Evolutionary conservation across 169 alveolate species (phyloP).

Genomic region (Babesia ovata): DNA sequence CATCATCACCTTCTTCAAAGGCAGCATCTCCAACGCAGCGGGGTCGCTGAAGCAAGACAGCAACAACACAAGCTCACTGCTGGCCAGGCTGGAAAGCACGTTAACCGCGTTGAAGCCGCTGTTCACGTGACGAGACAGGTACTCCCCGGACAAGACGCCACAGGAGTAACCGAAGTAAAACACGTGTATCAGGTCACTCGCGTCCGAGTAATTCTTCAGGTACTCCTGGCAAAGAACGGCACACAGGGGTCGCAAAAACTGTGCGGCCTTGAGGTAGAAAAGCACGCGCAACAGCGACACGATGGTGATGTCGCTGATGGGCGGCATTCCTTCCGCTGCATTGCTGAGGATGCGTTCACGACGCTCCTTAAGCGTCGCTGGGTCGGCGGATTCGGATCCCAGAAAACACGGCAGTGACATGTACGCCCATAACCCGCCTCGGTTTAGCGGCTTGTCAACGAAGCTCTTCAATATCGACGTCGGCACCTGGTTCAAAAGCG

Average conservation of each 20-base stretch:
- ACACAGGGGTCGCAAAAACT: slow-evolving; percentile 22
- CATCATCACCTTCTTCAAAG: slow-evolving; percentile 32
- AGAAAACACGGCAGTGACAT: slow-evolving; percentile 46
- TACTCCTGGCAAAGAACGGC: slow-evolving; percentile 43
- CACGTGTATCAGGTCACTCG: slow-evolving; percentile 9
- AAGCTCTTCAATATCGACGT: slow-evolving; percentile 33
- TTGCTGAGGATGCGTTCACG: background rate
- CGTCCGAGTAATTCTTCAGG: slow-evolving; percentile 24
- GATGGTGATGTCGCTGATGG: slow-evolving; percentile 30
- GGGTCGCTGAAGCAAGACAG: background rate
- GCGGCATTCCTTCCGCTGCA: slow-evolving; percentile 29
- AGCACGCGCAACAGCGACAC: slow-evolving; percentile 45
- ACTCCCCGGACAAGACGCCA: slow-evolving; percentile 32
- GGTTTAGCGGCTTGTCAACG: slow-evolving; percentile 33
- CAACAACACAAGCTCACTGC: slow-evolving; percentile 38
- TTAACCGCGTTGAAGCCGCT: slow-evolving; percentile 29
- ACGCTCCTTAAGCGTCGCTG: slow-evolving; percentile 10
- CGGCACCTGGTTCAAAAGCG: slow-evolving; percentile 25
- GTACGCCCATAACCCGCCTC: slow-evolving; percentile 70
- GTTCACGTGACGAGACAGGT: slow-evolving; percentile 7
- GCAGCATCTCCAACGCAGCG: background rate
- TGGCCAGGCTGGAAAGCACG: slow-evolving; percentile 24
- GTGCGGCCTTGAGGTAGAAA: slow-evolving; percentile 25
- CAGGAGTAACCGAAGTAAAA: slow-evolving; percentile 15
- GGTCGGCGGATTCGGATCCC: slow-evolving; percentile 12